Conservation (phyloP, 225 moss, liverwort and hornwort species). For the Ulota crispa region DNA sequence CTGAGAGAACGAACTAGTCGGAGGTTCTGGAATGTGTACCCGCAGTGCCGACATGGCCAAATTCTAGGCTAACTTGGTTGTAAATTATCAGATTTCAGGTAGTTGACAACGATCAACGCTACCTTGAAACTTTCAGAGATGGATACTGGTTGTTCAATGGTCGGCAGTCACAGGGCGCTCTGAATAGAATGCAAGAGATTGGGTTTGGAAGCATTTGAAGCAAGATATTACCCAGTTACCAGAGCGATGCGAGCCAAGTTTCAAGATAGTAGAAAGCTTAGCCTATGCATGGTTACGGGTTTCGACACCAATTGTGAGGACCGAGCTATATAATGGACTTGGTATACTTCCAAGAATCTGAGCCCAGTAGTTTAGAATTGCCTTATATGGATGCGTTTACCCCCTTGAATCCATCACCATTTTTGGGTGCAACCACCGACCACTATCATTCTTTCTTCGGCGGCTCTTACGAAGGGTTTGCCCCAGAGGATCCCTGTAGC, state of each 20-base stretch:
- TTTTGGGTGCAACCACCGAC: slow-evolving; percentile 5
- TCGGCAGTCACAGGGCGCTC: not conserved
- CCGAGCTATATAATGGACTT: not conserved
- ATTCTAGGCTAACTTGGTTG: not conserved
- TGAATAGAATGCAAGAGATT: not conserved
- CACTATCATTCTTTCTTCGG: not conserved
- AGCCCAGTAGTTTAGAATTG: not conserved
- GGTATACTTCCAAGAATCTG: slow-evolving; percentile 1
- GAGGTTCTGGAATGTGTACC: not conserved
- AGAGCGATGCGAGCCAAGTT: not conserved
- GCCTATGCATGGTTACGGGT: slow-evolving; percentile 15
- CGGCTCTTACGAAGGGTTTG: not conserved
- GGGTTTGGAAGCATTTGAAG: not conserved
- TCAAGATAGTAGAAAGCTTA: slow-evolving; percentile 23
- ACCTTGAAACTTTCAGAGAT: not conserved
- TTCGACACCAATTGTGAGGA: not conserved
- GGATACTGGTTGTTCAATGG: not conserved
- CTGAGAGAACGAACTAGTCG: not conserved
- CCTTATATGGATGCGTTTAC: not conserved
- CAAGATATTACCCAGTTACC: not conserved
- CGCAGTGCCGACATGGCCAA: not conserved
- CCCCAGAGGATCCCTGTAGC: not conserved
- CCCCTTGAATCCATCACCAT: not conserved
- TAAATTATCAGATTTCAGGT: not conserved
- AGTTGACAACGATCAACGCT: not conserved